Evolutionary conservation across 169 alveolate species (phyloP).

Genomic region (Cryptosporidium sp.): DNA sequence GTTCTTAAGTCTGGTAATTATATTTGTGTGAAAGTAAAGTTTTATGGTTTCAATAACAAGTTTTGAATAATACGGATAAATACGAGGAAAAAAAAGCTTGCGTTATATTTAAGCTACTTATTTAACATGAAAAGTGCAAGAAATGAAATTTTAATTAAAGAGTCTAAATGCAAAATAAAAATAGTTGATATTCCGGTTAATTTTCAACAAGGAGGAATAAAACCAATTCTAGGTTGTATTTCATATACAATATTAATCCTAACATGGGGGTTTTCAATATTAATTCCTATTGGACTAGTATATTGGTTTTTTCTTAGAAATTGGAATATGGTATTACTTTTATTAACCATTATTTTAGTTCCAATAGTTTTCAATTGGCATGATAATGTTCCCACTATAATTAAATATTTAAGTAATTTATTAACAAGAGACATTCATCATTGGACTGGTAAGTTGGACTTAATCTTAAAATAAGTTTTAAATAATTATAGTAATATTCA

Average conservation of each 20-base stretch:
- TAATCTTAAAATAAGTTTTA: neutral
- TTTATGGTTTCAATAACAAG: neutral
- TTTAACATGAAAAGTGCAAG: neutral
- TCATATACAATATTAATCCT: conserved; percentile 33
- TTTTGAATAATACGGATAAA: neutral
- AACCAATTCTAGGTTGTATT: conserved; percentile 34
- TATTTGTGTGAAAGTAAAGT: neutral
- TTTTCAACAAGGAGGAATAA: neutral
- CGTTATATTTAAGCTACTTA: too few relatives aligned
- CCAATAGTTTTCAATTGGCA: conserved; percentile 14
- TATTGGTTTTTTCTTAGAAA: conserved; percentile 24
- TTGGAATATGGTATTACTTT: neutral
- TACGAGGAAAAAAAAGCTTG: too few relatives aligned
- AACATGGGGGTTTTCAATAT: conserved; percentile 41
- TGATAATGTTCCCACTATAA: conserved; percentile 20
- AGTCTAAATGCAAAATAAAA: neutral
- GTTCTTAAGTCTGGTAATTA: neutral
- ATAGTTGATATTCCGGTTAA: conserved; percentile 15
- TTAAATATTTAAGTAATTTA: conserved; percentile 18
- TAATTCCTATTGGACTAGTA: conserved; percentile 24
- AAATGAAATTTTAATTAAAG: neutral
- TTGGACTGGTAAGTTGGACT: conserved; percentile 70
- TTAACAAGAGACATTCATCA: conserved; percentile 37
- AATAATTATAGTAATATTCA: neutral
- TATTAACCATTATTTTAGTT: conserved; percentile 5